Conservation (phyloP, 2,329 filamentous ascomycete genomes). For the Penicillium decumbens region DNA sequence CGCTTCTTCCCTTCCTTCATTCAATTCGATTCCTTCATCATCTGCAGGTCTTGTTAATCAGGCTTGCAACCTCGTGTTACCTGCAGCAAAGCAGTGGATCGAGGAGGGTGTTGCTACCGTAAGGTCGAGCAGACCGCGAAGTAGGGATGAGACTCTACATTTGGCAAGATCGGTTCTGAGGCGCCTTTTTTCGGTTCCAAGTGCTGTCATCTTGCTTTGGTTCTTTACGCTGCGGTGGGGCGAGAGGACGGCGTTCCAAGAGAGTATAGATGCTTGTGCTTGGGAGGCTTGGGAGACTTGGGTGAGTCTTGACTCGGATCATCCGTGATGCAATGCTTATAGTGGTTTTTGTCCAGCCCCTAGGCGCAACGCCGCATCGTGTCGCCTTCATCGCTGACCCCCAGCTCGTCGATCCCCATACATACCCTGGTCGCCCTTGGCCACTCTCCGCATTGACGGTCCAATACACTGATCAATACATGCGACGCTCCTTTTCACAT, state of each 20-base stretch:
- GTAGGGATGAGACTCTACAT: slow-evolving; percentile 15
- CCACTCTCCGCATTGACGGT: slow-evolving; percentile 63
- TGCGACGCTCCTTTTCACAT: slow-evolving; percentile 73
- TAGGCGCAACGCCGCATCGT: slow-evolving; percentile 73
- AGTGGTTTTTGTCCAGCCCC: slow-evolving; percentile 54
- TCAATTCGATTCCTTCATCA: slow-evolving; percentile 14
- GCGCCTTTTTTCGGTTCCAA: slow-evolving; percentile 48
- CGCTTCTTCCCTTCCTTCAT: slow-evolving; percentile 25
- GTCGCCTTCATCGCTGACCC: slow-evolving; percentile 83
- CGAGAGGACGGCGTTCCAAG: slow-evolving; percentile 72
- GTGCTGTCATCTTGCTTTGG: slow-evolving; percentile 69
- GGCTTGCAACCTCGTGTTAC: slow-evolving; percentile 19
- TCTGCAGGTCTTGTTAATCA: slow-evolving; percentile 10
- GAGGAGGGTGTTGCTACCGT: slow-evolving; percentile 11
- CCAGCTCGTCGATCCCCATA: slow-evolving; percentile 87
- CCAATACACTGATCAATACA: slow-evolving; percentile 81
- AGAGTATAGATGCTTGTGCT: slow-evolving; percentile 64
- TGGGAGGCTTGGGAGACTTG: slow-evolving; percentile 92
- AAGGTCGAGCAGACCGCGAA: slow-evolving; percentile 6
- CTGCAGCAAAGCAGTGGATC: slow-evolving; percentile 23
- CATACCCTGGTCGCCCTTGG: slow-evolving; percentile 81
- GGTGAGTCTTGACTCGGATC: slow-evolving; percentile 52
- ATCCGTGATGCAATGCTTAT: not conserved
- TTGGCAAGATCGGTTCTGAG: slow-evolving; percentile 13
- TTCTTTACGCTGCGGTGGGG: slow-evolving; percentile 74